Base-by-base conservation (phyloP, 768 basidiomycete species). In the Tephrocybe sp. region DNA sequence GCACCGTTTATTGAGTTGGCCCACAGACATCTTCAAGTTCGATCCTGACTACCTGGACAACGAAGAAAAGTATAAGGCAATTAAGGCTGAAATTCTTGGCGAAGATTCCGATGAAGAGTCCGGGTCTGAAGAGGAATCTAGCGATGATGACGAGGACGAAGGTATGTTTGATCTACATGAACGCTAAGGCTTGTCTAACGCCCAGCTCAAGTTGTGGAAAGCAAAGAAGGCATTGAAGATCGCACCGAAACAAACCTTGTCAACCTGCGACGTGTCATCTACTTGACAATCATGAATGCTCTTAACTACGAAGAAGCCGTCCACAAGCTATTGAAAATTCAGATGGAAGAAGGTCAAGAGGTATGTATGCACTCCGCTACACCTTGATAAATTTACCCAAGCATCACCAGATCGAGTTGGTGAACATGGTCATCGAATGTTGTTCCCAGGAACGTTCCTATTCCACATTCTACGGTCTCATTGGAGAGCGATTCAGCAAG, bases 341-440 rank as follows among this genome's bases (percentile, higher is more conserved):
- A 96, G 59, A 72, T 98, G 12, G 75, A 83, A 48, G 93, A 95
- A 63, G 97, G 96, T 1, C 84, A 97, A 68, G 97, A 99, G 85
- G 95, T 96, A 63, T 48, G 73, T 68, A 35, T 19, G 12, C 11
- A 39, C 5, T n/a, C 30, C 14, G 11, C 13, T n/a, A 17, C 1
- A 17, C 32, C 11, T 26, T 11, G 20, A 30, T 30, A 22, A 1
- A 45, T 16, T 47, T 39, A 47, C 16, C 54, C 10, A 38, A 5
- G n/a, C 13, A 3, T 14, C 16, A 4, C 2, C 62, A 97, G 92
- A 89, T 92, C 60, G 96, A 98, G 66, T 71, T 99, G 51, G 83
- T 91, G 66, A 98, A 98, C 77, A 99, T 99, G 97, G 82, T 99
- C 55, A 90, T 99, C 68, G 96, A 98, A 63, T 99, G 97, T 88